Conservation (phyloP, 2,329 filamentous ascomycete species). For the Juglanconis oblonga region DNA sequence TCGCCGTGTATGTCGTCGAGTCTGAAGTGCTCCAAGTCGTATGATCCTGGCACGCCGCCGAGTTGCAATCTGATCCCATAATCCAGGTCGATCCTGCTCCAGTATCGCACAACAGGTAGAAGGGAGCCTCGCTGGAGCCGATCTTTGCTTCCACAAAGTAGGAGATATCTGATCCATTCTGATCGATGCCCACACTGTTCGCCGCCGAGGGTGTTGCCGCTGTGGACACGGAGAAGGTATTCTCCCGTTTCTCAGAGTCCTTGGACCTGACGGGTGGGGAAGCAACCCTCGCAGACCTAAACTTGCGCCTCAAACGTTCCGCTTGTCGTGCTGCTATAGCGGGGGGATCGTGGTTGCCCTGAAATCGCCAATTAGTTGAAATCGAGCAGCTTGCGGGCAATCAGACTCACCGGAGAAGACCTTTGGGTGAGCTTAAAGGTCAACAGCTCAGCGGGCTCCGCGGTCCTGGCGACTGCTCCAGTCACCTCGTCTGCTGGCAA, state of each 20-base stretch:
- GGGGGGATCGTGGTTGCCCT: conserved; percentile 19
- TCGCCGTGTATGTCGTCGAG: conserved; percentile 61
- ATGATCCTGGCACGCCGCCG: conserved; percentile 65
- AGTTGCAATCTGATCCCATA: conserved; percentile 68
- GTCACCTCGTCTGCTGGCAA: conserved; percentile 10
- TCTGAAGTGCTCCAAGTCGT: conserved; percentile 64
- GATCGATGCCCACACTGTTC: conserved; percentile 54
- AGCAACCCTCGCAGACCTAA: conserved; percentile 26
- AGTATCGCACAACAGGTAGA: conserved; percentile 65
- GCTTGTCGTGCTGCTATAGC: conserved; percentile 37
- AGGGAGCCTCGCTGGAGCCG: conserved; percentile 50
- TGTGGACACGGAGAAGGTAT: conserved; percentile 45
- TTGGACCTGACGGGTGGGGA: conserved; percentile 18
- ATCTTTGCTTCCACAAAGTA: conserved; percentile 60
- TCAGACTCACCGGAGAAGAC: conserved; percentile 30
- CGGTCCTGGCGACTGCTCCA: neutral
- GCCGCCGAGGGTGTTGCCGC: conserved; percentile 43
- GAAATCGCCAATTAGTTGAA: neutral
- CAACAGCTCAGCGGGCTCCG: conserved; percentile 21
- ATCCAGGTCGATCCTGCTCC: conserved; percentile 78
- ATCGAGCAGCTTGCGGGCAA: neutral
- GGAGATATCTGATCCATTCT: conserved; percentile 64
- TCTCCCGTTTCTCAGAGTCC: conserved; percentile 36
- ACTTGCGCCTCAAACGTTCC: conserved; percentile 38
- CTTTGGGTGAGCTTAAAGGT: conserved; percentile 42